A percentile compares a stretch with the other conserved stretches of the same genome.
Evolutionary conservation across 1,284 basidiomycete species (phyloP).

Genomic region (Pisolithus thermaeus): DNA sequence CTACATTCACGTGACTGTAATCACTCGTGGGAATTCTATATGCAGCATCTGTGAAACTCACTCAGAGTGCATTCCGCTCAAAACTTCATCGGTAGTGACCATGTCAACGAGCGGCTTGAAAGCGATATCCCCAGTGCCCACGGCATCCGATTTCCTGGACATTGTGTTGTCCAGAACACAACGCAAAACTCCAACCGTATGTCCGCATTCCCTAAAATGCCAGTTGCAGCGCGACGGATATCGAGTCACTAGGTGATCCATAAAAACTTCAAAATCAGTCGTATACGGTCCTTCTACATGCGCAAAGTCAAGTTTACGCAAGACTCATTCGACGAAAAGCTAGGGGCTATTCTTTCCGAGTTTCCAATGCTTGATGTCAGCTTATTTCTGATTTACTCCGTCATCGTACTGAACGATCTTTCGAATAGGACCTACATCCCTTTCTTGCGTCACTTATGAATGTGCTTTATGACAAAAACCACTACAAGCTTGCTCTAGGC

Average conservation of each 20-base stretch:
- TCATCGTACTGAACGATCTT: constrained; percentile 1
- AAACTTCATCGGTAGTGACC: constrained; percentile 16
- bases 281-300: constrained; percentile 96
- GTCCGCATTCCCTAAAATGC: constrained; percentile 2
- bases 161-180: constrained; percentile 93
- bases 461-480: constrained; percentile 97
- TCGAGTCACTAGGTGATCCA: constrained; percentile 71
- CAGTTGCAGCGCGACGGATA: not conserved
- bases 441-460: constrained; percentile 93
- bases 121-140: constrained; percentile 95
- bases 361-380: constrained; percentile 95
- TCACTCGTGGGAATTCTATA: too few species aligned
- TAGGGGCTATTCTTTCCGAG: constrained; percentile 89
- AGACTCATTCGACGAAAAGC: constrained; percentile 95
- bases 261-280: constrained; percentile 98
- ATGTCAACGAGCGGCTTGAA: constrained; percentile 90
- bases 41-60: too few species aligned
- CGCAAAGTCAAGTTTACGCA: constrained; percentile 99
- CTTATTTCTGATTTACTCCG: constrained; percentile 10
- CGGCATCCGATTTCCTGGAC: constrained; percentile 92
- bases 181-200: constrained; percentile 93
- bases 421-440: constrained; percentile 81
- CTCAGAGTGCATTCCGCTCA: too few species aligned
- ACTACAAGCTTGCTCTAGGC: constrained; percentile 95
- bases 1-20: too few species aligned